Conservation (phyloP, 1,284 basidiomycete species). For the Amylostereum areolatum region DNA sequence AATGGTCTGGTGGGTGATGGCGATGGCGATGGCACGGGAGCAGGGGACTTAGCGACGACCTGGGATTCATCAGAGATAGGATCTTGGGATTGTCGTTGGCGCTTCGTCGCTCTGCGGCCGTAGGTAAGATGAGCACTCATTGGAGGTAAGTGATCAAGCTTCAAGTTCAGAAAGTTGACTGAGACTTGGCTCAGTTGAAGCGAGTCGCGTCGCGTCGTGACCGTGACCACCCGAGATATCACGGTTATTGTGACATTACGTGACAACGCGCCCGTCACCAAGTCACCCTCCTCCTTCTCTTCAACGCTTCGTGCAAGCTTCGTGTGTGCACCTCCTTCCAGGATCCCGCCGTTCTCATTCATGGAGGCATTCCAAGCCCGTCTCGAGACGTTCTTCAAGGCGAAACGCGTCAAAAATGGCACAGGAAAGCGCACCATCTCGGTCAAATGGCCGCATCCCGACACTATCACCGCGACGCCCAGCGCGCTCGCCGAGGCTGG, state of each 20-base stretch:
- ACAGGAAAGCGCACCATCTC: slow-evolving; percentile 28
- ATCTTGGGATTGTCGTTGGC: slow-evolving; percentile 10
- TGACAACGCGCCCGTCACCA: not conserved
- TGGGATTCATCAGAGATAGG: no score
- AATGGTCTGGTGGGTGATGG: not conserved
- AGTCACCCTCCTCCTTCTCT: no score
- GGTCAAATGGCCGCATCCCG: slow-evolving; percentile 65
- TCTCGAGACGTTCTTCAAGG: slow-evolving; percentile 52
- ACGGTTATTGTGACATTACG: not conserved
- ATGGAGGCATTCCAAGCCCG: slow-evolving; percentile 57
- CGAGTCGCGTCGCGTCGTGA: not conserved
- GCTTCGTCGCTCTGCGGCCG: slow-evolving; percentile 30
- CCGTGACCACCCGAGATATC: no score
- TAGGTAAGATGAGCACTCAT: slow-evolving; percentile 31
- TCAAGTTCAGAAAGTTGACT: not conserved
- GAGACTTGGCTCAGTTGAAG: not conserved
- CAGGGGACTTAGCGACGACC: no score
- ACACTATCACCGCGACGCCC: slow-evolving; percentile 57
- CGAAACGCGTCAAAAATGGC: slow-evolving; percentile 36
- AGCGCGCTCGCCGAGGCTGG: slow-evolving; percentile 72
- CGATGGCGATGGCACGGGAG: not conserved
- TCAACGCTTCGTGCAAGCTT: no score
- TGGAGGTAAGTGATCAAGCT: not conserved
- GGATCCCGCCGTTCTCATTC: not conserved
- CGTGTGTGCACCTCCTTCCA: no score